Percentiles rank a stretch among this genome's conserved stretches.
Conservation (phyloP, 1,284 basidiomycete genomes). For the Afroboletus lepidellus region DNA sequence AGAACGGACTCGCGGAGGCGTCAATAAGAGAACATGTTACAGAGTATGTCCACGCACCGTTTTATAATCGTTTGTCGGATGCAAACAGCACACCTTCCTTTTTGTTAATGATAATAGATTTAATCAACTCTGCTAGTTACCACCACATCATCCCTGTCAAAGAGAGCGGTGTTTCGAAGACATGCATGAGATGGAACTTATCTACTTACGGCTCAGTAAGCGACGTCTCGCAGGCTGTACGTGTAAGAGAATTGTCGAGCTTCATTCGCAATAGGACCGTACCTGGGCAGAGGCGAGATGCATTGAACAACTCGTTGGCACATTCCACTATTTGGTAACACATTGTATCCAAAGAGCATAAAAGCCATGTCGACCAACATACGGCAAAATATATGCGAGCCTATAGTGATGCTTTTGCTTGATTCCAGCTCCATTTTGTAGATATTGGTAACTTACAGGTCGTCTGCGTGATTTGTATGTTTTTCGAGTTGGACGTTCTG, state of each 20-base stretch:
- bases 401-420: constrained; percentile 29
- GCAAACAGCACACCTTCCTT: constrained; percentile 67
- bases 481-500: constrained; percentile 3
- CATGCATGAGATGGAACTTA: not conserved
- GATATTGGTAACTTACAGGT: constrained; percentile 44
- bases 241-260: constrained; percentile 10
- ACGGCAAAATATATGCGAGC: constrained; percentile 85
- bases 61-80: constrained; percentile 84
- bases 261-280: constrained; percentile 1
- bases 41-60: constrained; percentile 55
- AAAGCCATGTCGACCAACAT: constrained; percentile 23
- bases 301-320: constrained; percentile 78
- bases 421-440: constrained; percentile 18
- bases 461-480: constrained; percentile 28
- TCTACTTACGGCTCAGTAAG: constrained; percentile 68
- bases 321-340: constrained; percentile 60
- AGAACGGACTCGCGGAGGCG: constrained; percentile 64
- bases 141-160: constrained; percentile 76
- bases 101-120: constrained; percentile 6
- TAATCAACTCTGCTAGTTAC: constrained; percentile 39
- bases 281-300: constrained; percentile 76
- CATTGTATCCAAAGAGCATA: not conserved
- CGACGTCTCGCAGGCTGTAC: constrained; percentile 71
- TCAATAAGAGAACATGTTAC: constrained; percentile 11
- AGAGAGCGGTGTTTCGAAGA: not conserved